phyloP scores from a whole-genome alignment of 2,329 filamentous ascomycete genomes.

The Trichoderma pleuroti region DNA sequence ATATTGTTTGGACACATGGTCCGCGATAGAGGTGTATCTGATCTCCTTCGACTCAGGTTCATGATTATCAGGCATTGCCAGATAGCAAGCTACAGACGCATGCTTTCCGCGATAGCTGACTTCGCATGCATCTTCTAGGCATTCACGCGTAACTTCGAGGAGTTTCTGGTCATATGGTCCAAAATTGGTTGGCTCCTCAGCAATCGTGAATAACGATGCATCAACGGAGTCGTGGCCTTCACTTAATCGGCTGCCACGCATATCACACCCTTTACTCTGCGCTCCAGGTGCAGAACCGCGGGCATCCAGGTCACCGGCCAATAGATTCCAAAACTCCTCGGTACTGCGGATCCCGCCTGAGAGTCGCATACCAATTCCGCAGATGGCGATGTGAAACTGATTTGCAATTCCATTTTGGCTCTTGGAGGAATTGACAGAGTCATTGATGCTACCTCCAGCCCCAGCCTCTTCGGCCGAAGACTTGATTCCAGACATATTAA shows the following conservation, averaged over 20 bases:
- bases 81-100: neutral
- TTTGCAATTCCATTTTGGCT: neutral
- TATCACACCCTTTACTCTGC: neutral
- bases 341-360: slow-evolving; percentile 1
- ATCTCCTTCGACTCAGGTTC: neutral
- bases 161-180: neutral
- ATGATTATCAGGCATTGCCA: neutral
- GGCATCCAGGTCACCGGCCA: neutral
- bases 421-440: neutral
- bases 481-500: slow-evolving; percentile 1
- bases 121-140: slow-evolving; percentile 2
- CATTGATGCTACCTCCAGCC: neutral
- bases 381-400: slow-evolving; percentile 24
- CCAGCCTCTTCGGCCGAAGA: neutral
- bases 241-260: neutral
- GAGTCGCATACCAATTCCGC: slow-evolving; percentile 13
- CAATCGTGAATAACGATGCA: neutral
- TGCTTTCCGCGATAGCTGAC: neutral
- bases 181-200: neutral
- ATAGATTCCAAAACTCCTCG: slow-evolving; percentile 3
- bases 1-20: slow-evolving; percentile 20
- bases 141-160: slow-evolving; percentile 3
- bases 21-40: neutral
- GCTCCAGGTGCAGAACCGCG: neutral
- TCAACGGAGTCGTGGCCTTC: neutral